These are phyloP conservation scores for Sabuloglossum arenarium DNA, from an alignment of 495 filamentous ascomycete species.

Conservation along the genomic window DNA sequence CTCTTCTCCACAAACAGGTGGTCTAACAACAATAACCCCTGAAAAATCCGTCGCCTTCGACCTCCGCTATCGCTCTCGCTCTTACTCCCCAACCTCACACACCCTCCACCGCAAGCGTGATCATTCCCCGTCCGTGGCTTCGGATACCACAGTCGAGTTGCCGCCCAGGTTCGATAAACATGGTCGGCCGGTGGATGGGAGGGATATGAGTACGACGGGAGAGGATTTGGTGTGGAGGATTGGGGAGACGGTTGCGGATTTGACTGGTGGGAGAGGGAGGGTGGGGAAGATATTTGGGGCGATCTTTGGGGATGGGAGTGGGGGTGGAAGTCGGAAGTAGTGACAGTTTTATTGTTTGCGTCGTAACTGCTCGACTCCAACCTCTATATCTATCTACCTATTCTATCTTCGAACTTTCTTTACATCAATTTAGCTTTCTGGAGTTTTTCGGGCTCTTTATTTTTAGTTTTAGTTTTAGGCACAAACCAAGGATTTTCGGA, in stretches of 20 bases:
- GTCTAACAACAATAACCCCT: background rate
- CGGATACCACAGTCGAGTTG: background rate
- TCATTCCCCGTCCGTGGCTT: background rate
- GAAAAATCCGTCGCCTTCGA: background rate
- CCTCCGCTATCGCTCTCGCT: background rate
- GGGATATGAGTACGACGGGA: background rate
- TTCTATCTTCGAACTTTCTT: too few species aligned
- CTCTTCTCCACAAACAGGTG: background rate
- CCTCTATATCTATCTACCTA: too few species aligned
- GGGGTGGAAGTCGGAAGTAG: too few species aligned
- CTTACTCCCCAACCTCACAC: background rate
- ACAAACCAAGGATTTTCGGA: too few species aligned
- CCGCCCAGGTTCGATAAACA: slow-evolving; percentile 3
- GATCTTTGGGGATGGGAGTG: too few species aligned
- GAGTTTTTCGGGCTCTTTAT: too few species aligned
- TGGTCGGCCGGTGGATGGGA: background rate
- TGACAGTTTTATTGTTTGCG: background rate
- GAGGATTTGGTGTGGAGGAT: background rate
- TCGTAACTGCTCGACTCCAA: background rate
- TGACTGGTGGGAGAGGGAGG: background rate
- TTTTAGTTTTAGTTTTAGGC: too few species aligned
- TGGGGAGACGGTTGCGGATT: background rate
- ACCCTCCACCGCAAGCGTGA: background rate
- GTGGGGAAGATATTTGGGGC: background rate
- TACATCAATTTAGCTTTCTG: too few species aligned